Conservation (phyloP, 768 basidiomycete genomes). For the Russula sp. region DNA sequence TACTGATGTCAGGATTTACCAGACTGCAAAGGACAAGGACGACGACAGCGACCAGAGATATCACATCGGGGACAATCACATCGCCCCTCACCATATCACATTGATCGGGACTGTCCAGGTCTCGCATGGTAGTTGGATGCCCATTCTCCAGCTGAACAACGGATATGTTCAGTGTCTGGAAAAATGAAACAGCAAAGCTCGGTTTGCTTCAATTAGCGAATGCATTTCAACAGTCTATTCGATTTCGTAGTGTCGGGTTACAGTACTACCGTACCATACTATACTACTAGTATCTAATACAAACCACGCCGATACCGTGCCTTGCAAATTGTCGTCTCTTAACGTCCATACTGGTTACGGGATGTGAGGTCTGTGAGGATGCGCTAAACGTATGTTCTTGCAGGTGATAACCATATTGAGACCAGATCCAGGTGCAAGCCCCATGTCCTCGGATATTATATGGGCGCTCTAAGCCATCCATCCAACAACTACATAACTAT, state of each 20-base stretch:
- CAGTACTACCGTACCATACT: background rate
- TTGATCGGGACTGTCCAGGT: conserved; percentile 18
- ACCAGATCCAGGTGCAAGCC: background rate
- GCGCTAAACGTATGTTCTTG: background rate
- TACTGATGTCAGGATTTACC: background rate
- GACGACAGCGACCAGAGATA: background rate
- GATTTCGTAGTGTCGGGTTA: background rate
- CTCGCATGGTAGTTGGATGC: conserved; percentile 27
- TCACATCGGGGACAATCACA: background rate
- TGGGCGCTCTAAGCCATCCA: background rate
- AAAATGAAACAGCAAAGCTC: background rate
- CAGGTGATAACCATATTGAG: background rate
- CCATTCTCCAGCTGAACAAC: conserved; percentile 17
- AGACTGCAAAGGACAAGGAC: background rate
- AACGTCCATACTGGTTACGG: background rate
- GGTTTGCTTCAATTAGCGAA: background rate
- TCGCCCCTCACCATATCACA: background rate
- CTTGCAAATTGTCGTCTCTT: background rate
- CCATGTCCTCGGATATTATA: background rate
- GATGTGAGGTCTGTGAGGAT: background rate
- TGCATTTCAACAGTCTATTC: background rate
- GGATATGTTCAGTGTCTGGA: background rate
- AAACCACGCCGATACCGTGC: background rate
- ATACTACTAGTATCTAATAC: background rate
- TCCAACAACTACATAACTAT: background rate